A percentile compares a stretch with the other conserved stretches of the same genome.
Conservation (phyloP, 2,329 filamentous ascomycete species). For the Colletotrichum godetiae region DNA sequence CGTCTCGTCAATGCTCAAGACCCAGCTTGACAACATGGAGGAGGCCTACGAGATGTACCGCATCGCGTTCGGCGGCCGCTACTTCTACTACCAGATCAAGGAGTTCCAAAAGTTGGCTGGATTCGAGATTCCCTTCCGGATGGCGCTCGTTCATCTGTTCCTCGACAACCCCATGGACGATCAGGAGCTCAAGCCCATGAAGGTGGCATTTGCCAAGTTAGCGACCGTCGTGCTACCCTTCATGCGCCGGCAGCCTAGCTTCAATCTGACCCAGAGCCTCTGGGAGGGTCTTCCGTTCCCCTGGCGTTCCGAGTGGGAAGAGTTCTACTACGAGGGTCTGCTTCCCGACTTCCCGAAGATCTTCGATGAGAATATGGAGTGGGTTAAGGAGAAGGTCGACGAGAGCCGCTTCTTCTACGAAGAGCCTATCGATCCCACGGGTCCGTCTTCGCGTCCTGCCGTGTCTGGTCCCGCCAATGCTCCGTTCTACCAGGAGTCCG, state of each 20-base stretch:
- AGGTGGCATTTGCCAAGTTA: constrained; percentile 20
- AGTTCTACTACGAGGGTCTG: constrained; percentile 21
- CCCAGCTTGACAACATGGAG: constrained; percentile 16
- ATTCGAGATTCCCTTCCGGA: constrained; percentile 29
- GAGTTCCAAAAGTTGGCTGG: constrained; percentile 1
- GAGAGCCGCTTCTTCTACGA: neutral
- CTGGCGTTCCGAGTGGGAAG: constrained; percentile 30
- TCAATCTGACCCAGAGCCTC: neutral
- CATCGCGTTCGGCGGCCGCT: constrained; percentile 4
- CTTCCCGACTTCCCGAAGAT: constrained; percentile 17
- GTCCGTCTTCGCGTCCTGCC: neutral
- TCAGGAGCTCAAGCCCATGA: constrained; percentile 23
- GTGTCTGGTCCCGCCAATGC: neutral
- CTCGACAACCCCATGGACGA: constrained; percentile 9
- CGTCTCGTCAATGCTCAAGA: constrained; percentile 39
- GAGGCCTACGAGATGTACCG: neutral
- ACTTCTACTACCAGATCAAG: constrained; percentile 28
- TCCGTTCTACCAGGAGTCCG: constrained; percentile 8
- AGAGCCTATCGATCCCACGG: neutral
- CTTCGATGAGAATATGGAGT: constrained; percentile 10
- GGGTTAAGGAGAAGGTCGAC: constrained; percentile 5
- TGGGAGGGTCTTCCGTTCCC: constrained; percentile 31
- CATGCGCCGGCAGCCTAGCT: constrained; percentile 15
- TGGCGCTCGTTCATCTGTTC: constrained; percentile 20
- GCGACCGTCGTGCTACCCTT: constrained; percentile 24